These are phyloP conservation scores for Penicillium daleae DNA, from an alignment of 495 filamentous ascomycete species.

Conservation along the genomic window DNA sequence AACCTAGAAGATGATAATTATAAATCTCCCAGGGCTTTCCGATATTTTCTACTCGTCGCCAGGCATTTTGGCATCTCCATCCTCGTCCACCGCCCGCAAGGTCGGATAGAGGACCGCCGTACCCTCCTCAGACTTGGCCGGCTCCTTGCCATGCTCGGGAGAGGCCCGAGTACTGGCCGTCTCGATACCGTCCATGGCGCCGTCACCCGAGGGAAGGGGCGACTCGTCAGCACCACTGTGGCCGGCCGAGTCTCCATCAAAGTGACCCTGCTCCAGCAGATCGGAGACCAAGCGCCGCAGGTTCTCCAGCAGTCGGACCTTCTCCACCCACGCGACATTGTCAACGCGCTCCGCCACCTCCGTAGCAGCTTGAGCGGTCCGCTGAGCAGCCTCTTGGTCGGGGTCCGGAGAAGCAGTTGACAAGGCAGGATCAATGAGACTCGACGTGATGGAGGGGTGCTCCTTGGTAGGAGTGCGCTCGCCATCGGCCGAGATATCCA, in stretches of 20 bases:
- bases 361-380: slow-evolving; percentile 49
- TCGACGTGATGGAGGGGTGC: slow-evolving; percentile 47
- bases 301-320: slow-evolving; percentile 77
- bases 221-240: slow-evolving; percentile 19
- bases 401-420: slow-evolving; percentile 37
- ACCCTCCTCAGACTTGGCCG: slow-evolving; percentile 28
- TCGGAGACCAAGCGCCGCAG: slow-evolving; percentile 70
- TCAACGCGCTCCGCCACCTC: slow-evolving; percentile 53
- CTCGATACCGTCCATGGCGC: slow-evolving; percentile 49
- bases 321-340: slow-evolving; percentile 80
- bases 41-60: slow-evolving; percentile 15
- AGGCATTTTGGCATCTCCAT: slow-evolving; percentile 48
- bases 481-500: slow-evolving; percentile 60
- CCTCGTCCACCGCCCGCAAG: slow-evolving; percentile 48
- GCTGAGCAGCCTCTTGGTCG: slow-evolving; percentile 47
- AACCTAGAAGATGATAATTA: neutral
- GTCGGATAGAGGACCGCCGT: slow-evolving; percentile 51
- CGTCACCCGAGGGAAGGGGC: slow-evolving; percentile 30
- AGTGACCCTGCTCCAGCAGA: slow-evolving; percentile 66
- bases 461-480: slow-evolving; percentile 50
- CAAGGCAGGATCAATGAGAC: slow-evolving; percentile 59
- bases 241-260: slow-evolving; percentile 45
- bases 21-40: neutral
- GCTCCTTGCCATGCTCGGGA: slow-evolving; percentile 20
- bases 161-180: slow-evolving; percentile 24